Evolutionary conservation across 768 basidiomycete species (phyloP).

Genomic region (Cyathus striatus): DNA sequence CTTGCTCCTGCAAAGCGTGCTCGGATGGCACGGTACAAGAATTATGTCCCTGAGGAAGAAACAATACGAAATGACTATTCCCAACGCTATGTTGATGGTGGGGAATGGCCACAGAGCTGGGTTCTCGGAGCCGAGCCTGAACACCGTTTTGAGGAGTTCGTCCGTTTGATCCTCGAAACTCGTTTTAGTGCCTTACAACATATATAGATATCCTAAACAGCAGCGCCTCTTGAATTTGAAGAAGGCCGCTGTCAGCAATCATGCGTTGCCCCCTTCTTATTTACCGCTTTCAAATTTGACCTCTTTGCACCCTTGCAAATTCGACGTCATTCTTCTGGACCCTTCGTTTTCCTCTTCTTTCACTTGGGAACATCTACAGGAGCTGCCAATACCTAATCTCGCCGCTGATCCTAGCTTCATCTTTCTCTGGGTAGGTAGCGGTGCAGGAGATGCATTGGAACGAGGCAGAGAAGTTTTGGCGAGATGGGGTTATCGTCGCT

Average conservation of each 20-base stretch:
- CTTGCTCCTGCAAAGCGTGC: constrained; percentile 69
- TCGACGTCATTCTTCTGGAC: constrained; percentile 89
- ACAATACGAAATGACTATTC: constrained; percentile 96
- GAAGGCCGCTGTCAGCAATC: constrained; percentile 64
- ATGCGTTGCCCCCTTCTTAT: constrained; percentile 71
- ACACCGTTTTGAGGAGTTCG: constrained; percentile 90
- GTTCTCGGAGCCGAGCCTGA: constrained; percentile 87
- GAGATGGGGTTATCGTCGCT: constrained; percentile 91
- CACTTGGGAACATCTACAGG: constrained; percentile 79
- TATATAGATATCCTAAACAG: constrained; percentile 96
- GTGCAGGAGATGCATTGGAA: constrained; percentile 87
- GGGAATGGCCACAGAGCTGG: constrained; percentile 93
- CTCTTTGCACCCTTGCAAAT: constrained; percentile 61
- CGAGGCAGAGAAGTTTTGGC: constrained; percentile 85
- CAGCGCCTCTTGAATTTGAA: constrained; percentile 81
- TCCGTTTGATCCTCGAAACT: too few species aligned
- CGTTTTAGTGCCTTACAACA: too few species aligned
- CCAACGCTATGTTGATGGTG: constrained; percentile 83
- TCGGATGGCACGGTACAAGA: constrained; percentile 61
- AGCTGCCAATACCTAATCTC: constrained; percentile 75
- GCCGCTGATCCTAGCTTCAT: constrained; percentile 92
- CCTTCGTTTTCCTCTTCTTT: constrained; percentile 86
- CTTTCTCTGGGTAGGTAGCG: constrained; percentile 94
- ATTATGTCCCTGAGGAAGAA: constrained; percentile 92
- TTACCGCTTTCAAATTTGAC: constrained; percentile 56